Base-by-base conservation (phyloP, 345 rosid species). In the Brassica napus region DNA sequence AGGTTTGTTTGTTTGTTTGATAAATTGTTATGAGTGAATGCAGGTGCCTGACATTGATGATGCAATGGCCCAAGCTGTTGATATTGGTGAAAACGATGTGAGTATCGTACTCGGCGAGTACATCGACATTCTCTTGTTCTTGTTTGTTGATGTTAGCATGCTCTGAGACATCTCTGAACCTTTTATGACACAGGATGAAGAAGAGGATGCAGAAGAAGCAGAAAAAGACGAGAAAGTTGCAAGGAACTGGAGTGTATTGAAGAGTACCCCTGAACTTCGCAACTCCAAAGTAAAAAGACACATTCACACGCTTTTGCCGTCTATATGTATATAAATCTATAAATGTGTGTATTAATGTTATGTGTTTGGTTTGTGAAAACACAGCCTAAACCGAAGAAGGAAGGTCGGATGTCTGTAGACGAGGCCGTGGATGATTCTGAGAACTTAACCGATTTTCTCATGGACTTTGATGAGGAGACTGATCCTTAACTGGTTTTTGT, bases 1-100 rank as follows among this genome's bases (percentile, higher is more conserved):
- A 65, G 18, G 4, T 30, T 28, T 63, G 74, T 18, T 18, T 18
- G 15, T n/a, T 66, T 61, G 63, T 73, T 52, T 14, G 52, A 26
- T 63, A 6, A 49, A 14, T 15, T 61, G 32, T 65, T 65, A 64
- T 30, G 59, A 15, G 35, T 78, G 28, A 39, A 68, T 65, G 77
- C 89, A 94, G 97, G 74, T 82, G 61, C 81, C 93, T 26, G 97
- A 91, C 65, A 86, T 89, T 76, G 98, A 92, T 66, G 98, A 95
- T 70, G 98, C 97, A 24, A 91, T 92, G 98, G 92, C 94, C 58
- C 86, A 65, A 80, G 97, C 99, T 64, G 90, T 95, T 78, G 99
- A 95, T 83, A 92, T 95, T 78, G 99, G 99, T 58, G 98, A 94
- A 92, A 90, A 85, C 69, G 94, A 91, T 58, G 98, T 87, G 65